Base-by-base conservation (phyloP, 2,329 filamentous ascomycete genomes). In the Teratosphaeria zuluensis region DNA sequence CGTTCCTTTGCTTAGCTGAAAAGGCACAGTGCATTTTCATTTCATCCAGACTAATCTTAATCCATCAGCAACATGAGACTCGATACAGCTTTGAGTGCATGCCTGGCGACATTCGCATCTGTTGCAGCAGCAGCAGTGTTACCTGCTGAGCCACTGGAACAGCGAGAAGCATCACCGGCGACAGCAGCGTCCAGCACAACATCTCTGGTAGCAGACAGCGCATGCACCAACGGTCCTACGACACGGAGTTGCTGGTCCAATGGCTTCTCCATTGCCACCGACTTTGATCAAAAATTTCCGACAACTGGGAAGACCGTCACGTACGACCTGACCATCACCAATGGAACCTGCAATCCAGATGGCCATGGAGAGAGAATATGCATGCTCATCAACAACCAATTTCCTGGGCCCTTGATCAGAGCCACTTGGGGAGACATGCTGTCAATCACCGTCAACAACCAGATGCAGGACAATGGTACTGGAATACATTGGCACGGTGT, bases 351-450 rank as follows among this genome's bases (percentile, higher is more conserved):
- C 54, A 72, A 75, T 54, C 69, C 73, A 1, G 75, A 78, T 65
- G 75, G 76, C 55, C 12, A 72, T 69, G 65, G 59, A 33, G 58
- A 64, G 1, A 59, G 65, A 35, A 24, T 64, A 2, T 69, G 68
- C 51, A 58, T 77, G 60, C 76, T 88, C 32, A 75, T 88, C 68
- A 87, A 88, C 68, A 82, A 81, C 8, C 79, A 83, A 51, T 86
- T 82, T 61, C 87, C 87, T 0, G 88, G 85, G 0, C 88, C 87
- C 1, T 76, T 79, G 14, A 83, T 91, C 57, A 60, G 67, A 51
- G 69, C 74, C 59, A 67, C 76, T 64, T 68, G 79, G 78, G 75
- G 75, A 28, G 67, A 69, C 53, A 62, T 52, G 3, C 58, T 69
- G 4, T 51, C 55, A 12, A 57, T 68, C 48, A 63, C 59, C 53